Evolutionary conservation across 2,329 filamentous ascomycete species (phyloP).

Genomic region (Rhynchosporium agropyri): DNA sequence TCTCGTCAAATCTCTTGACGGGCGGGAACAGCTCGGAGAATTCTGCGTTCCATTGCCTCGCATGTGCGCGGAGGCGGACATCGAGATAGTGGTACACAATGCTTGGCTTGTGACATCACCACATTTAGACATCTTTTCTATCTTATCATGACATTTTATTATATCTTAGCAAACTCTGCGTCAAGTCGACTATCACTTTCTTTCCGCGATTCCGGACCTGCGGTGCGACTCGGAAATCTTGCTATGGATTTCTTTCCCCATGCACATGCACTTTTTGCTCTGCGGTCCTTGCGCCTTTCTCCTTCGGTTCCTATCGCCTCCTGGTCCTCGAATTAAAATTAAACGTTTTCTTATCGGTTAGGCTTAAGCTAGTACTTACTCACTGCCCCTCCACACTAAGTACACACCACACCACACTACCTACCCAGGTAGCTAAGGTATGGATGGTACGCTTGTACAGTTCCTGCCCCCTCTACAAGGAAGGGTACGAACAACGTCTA

Average conservation of each 20-base stretch:
- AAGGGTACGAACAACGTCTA: no score
- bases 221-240: no score
- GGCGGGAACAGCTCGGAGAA: neutral
- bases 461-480: no score
- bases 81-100: slow-evolving; percentile 5
- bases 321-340: no score
- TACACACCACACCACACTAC: no score
- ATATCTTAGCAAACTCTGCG: neutral
- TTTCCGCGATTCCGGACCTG: no score
- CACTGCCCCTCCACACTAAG: slow-evolving; percentile 28
- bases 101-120: slow-evolving; percentile 22
- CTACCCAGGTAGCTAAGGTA: no score
- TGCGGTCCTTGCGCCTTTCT: neutral
- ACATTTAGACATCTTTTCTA: neutral
- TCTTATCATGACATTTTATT: neutral
- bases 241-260: neutral
- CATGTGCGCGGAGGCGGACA: neutral
- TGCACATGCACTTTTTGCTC: slow-evolving; percentile 4
- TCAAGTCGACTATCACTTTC: no score
- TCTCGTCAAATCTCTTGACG: slow-evolving; percentile 9
- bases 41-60: no score
- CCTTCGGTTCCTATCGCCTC: neutral
- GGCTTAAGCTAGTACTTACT: neutral
- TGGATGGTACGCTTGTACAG: no score
- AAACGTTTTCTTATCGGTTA: slow-evolving; percentile 11